phyloP scores from a whole-genome alignment of 768 basidiomycete species.

The Flagelloscypha sp. region DNA sequence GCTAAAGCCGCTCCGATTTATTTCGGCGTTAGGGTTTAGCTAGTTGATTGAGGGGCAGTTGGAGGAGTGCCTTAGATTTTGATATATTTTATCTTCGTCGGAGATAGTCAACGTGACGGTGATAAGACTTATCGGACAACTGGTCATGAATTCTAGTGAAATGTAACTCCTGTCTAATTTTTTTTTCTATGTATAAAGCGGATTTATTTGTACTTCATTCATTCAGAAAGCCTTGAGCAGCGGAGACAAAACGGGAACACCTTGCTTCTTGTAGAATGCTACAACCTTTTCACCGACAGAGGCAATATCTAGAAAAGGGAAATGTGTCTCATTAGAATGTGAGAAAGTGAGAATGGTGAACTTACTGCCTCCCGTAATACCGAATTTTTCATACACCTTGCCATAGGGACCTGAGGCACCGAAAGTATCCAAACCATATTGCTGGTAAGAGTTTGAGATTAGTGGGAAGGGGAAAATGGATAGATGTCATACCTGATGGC shows the following conservation, averaged over 20 bases:
- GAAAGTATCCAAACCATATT: slow-evolving; percentile 69
- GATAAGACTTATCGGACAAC: too few species aligned
- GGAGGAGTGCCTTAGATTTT: too few species aligned
- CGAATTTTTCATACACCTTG: slow-evolving; percentile 88
- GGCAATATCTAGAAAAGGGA: slow-evolving; percentile 53
- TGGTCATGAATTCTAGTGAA: too few species aligned
- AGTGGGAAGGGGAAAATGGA: background rate
- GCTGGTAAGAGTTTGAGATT: slow-evolving; percentile 28
- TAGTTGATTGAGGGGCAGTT: too few species aligned
- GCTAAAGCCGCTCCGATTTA: too few species aligned
- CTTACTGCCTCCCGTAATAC: slow-evolving; percentile 69
- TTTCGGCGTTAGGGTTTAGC: too few species aligned
- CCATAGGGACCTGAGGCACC: slow-evolving; percentile 87
- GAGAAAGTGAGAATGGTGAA: slow-evolving; percentile 11
- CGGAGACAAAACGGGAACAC: slow-evolving; percentile 64
- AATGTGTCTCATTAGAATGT: slow-evolving; percentile 6
- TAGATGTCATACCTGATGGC: slow-evolving; percentile 57
- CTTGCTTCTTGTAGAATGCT: slow-evolving; percentile 76
- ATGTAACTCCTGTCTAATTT: slow-evolving; percentile 1
- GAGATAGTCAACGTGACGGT: too few species aligned
- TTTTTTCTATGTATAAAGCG: background rate
- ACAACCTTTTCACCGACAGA: slow-evolving; percentile 78
- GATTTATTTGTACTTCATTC: too few species aligned
- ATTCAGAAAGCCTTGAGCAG: slow-evolving; percentile 60
- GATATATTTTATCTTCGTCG: too few species aligned